Evolutionary conservation across 768 basidiomycete genomes (phyloP), one percentile per base, ranked within the genome.

Genomic region (Gymnopilus dilepis): DNA sequence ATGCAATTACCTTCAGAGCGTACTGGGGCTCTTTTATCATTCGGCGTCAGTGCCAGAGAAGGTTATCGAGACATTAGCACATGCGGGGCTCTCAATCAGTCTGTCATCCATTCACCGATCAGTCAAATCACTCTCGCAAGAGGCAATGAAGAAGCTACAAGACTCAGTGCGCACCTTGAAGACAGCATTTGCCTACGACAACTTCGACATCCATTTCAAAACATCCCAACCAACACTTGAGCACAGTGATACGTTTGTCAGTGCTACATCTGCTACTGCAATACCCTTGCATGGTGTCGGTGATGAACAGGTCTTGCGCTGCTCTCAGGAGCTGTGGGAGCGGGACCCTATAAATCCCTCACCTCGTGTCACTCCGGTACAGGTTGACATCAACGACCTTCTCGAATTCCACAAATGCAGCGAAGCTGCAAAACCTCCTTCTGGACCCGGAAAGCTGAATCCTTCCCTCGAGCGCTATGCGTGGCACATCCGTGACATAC

Each of bases 401-500:
- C 33, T 34, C 6, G 6, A 34, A 12, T 12, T 34, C 33, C 33
- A 34, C 12, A 12, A 6, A 6, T 6, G 12, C 33, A 34, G 33
- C 33, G 12, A 6, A 12, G 6, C 33, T 6, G 6, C 33, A 34
- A 34, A n/a, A n/a, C n/a, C n/a, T n/a, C n/a, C 33, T 34, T 43
- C 72, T 8, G 65, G 71, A 61, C 64, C 65, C 6, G 70, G 73
- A 21, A 12, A 40, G 1, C 52, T 45, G 2, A 40, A 24, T 17
- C 31, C 64, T 21, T 66, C 60, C 5, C 65, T 60, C 13, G 53
- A 73, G 11, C 64, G 63, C 8, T 76, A 73, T 63, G 50, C 60
- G 0, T 77, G 76, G 74, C 73, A 73, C 38, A 65, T 60, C 0
- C 6, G 43, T 0, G 73, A 73, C 45, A 68, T 81, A 0, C 9